A percentile compares a stretch with the other conserved stretches of the same genome.
Conservation (phyloP, 1,284 basidiomycete species). For the Trichosporon asahii region DNA sequence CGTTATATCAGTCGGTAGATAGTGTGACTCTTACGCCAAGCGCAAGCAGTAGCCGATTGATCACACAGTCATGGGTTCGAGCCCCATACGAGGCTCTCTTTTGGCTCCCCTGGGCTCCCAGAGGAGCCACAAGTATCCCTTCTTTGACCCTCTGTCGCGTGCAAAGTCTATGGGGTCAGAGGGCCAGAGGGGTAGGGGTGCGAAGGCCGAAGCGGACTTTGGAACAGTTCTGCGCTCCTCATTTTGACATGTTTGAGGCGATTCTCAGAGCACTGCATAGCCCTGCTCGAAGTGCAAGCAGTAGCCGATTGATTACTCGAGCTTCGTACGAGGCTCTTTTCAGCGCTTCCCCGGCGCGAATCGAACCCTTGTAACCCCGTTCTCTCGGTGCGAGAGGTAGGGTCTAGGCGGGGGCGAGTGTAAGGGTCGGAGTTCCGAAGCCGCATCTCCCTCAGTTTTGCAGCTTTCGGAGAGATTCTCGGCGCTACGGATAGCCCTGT, state of each 20-base stretch:
- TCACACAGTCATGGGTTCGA: constrained; percentile 11
- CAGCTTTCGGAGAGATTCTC: background rate
- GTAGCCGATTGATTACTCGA: no score
- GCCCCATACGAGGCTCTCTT: constrained; percentile 9
- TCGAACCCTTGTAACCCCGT: background rate
- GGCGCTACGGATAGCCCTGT: background rate
- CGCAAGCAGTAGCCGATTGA: background rate
- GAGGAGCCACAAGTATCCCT: no score
- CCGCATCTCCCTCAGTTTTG: background rate
- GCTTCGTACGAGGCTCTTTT: no score
- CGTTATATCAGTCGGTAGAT: constrained; percentile 9
- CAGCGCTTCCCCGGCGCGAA: background rate
- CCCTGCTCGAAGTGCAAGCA: no score
- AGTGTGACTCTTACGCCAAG: constrained; percentile 6
- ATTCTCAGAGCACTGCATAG: no score
- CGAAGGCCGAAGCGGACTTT: no score
- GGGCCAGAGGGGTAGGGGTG: no score
- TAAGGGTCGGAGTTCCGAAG: background rate
- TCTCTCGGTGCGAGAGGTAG: background rate
- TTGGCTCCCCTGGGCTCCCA: background rate
- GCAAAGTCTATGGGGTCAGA: no score
- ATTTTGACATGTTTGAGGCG: no score
- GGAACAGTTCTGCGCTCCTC: no score
- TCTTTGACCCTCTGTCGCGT: no score
- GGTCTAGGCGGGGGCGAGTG: background rate